Evolutionary conservation across 2,329 filamentous ascomycete genomes (phyloP), one percentile per base, ranked within the genome.

Genomic region (Chrysosporium keratinophilum): DNA sequence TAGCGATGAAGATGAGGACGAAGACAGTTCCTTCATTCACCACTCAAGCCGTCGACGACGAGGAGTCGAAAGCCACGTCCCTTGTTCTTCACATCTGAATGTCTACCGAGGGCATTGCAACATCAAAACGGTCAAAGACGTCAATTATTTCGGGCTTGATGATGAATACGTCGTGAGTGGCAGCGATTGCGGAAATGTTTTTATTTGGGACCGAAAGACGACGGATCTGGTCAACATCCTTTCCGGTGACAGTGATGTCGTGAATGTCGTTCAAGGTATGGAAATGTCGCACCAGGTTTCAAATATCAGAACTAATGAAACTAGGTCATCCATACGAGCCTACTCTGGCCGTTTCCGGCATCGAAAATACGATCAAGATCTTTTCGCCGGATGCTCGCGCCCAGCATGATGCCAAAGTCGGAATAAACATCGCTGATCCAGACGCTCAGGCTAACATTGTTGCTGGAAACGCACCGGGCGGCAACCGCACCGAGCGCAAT

Each of bases 101-200:
- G 66, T 74, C 17, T 85, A 83, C 62, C 71, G 72, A 2, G 82
- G 82, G 1, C 82, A 85, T 64, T 84, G 82, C 68, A 84, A 84
- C 59, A 75, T 82, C 50, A 76, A 80, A 58, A 84, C 81, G 0
- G 81, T 85, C 60, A 85, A 85, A 61, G 82, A 85, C 61, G 80
- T 84, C 56, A 84, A 84, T 57, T 85, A 78, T 67, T 84, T 81
- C 57, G 82, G 82, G 0, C 67, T 83, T 37, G 70, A 83, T 55
- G 83, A 85, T 60, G 81, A 85, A 62, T 85, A 84, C 58, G 80
- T 85, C 10, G 81, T 85, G 10, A 82, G 78, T 54, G 82, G 82
- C 5, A 82, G 78, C 56, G 83, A 85, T 61, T 80, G 78, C 49
- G 82, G 82, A 0, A 78, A 85, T 62, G 63, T 85, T 20, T 85